phyloP scores from a whole-genome alignment of 2,329 filamentous ascomycete species.

The Talaromyces sp. region DNA sequence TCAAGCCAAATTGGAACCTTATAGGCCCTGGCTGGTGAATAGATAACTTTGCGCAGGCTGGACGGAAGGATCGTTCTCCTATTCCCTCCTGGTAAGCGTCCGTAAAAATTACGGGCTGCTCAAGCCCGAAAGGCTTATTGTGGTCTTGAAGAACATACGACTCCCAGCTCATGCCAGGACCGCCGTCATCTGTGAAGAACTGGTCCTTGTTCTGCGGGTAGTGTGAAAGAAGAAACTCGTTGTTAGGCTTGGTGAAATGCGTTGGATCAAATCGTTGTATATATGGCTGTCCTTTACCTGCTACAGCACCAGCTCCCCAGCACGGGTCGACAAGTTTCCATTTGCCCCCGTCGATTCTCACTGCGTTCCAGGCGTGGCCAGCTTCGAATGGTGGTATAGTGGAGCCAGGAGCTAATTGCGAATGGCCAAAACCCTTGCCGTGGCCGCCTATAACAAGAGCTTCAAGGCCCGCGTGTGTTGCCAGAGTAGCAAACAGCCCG shows the following conservation, averaged over 20 bases:
- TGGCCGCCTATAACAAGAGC: slow-evolving; percentile 71
- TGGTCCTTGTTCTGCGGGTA: slow-evolving; percentile 67
- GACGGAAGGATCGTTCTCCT: slow-evolving; percentile 58
- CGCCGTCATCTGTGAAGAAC: slow-evolving; percentile 73
- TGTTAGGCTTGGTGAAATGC: slow-evolving; percentile 63
- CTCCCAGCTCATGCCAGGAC: slow-evolving; percentile 65
- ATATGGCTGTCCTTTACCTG: slow-evolving; percentile 56
- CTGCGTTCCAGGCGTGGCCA: slow-evolving; percentile 89
- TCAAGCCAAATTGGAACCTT: slow-evolving; percentile 74
- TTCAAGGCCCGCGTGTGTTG: slow-evolving; percentile 74
- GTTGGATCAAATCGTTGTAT: slow-evolving; percentile 64
- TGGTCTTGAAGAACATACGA: slow-evolving; percentile 70
- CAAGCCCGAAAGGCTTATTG: slow-evolving; percentile 42
- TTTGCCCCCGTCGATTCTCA: slow-evolving; percentile 76
- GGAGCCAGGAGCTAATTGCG: slow-evolving; percentile 59
- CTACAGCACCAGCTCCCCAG: slow-evolving; percentile 81
- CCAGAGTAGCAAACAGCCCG: slow-evolving; percentile 73
- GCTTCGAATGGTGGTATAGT: slow-evolving; percentile 61
- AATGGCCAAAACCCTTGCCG: slow-evolving; percentile 80
- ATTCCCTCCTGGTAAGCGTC: slow-evolving; percentile 49
- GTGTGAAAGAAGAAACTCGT: slow-evolving; percentile 76
- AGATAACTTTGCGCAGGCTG: slow-evolving; percentile 57
- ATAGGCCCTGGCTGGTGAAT: slow-evolving; percentile 58
- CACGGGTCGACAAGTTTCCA: slow-evolving; percentile 93
- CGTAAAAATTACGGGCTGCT: slow-evolving; percentile 47